Percentiles rank a stretch among this genome's conserved stretches.
Evolutionary conservation across 78 protist genomes (phyloP).

Genomic region (Speleostelium caveatum): DNA sequence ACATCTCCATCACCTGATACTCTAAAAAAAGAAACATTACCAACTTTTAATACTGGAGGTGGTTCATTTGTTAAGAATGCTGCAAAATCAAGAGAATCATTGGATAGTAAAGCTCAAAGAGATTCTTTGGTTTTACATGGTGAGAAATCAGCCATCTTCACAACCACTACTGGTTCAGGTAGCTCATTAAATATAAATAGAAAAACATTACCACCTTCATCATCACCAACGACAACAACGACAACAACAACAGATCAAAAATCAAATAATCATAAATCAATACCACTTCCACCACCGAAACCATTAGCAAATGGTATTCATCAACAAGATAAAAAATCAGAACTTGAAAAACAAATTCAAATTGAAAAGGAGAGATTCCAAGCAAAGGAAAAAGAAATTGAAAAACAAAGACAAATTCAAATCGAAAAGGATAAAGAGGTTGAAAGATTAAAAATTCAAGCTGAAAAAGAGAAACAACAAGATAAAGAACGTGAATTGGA

Average conservation of each 20-base stretch:
- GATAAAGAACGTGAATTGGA: constrained; percentile 5
- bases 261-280: not conserved
- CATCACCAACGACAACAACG: constrained; percentile 7
- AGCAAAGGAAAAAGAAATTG: constrained; percentile 41
- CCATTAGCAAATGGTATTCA: not conserved
- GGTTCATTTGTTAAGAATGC: constrained; percentile 71
- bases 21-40: not conserved
- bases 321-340: constrained; percentile 10
- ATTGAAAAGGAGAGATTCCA: constrained; percentile 35
- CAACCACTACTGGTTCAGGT: not conserved
- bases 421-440: not conserved
- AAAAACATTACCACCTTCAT: not conserved
- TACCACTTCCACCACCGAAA: not conserved
- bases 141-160: not conserved
- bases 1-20: not conserved
- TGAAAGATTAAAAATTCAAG: not conserved
- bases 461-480: not conserved
- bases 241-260: not conserved
- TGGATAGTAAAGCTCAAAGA: constrained; percentile 34
- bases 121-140: constrained; percentile 9
- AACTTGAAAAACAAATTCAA: constrained; percentile 26
- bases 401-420: constrained; percentile 9
- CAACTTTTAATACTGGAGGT: not conserved
- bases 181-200: not conserved
- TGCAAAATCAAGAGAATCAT: constrained; percentile 40